Base-by-base conservation (phyloP, 441 rosid species). In the Daphne laureola region DNA sequence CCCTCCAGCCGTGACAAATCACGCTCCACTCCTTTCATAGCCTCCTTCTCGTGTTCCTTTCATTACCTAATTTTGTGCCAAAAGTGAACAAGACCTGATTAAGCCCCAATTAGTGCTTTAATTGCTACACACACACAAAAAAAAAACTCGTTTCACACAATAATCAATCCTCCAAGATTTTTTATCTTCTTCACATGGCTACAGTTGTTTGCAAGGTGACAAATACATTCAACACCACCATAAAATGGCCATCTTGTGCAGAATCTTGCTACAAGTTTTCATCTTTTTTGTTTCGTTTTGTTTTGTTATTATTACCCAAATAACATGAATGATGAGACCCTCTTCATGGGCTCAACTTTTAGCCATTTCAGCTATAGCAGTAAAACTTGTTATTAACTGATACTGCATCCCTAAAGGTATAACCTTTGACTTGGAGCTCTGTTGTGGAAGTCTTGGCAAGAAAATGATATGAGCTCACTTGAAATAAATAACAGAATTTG, bases 51-150 rank as follows among this genome's bases (percentile, higher is more conserved):
- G 12, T 14, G 66, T 44, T 11, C 38, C 66, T 65, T 67, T 65
- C 49, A 38, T 13, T 13, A 57, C 69, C 69, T 46, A 66, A 67
- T 59, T 56, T 21, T 17, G 12, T 53, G 46, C 25, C 46, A 9
- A 68, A 64, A 67, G 65, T 58, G 46, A 59, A 21, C 25, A 21
- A 21, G 46, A 49, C 15, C 54, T 53, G 50, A 68, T 55, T 58
- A 62, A 43, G 18, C 44, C 52, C 47, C 8, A 6, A 53, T 57
- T 15, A 21, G 17, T 40, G 46, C 49, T 57, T 56, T 55, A 18
- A 42, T 43, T 7, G 21, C 54, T 49, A 14, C 27, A 15, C 2
- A 1, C 1, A 18, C 23, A 18, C 1, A 1, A 18, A 18, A 18
- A 21, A 21, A 21, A 21, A 21, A 21, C 41, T 41, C n/a, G 43